Conservation (phyloP, 768 basidiomycete genomes). For the Erythrobasidium yunnanense region DNA sequence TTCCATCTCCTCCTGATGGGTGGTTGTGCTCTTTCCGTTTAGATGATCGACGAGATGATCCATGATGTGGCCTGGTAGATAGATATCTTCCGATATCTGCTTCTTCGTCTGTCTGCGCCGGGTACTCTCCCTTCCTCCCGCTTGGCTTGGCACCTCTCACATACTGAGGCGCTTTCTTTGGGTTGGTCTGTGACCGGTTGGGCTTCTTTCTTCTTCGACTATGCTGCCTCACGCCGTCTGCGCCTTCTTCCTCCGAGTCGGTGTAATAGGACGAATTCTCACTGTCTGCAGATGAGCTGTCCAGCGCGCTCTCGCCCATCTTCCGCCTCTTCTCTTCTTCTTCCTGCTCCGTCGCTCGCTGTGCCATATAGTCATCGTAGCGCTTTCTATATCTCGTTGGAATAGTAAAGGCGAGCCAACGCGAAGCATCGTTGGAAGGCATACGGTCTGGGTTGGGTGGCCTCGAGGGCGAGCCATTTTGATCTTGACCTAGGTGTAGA, state of each 20-base stretch:
- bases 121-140: not conserved
- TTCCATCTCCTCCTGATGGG: too few relatives aligned
- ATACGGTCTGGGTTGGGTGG: not conserved
- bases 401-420: conserved; percentile 24
- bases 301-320: not conserved
- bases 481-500: not conserved
- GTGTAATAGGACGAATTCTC: not conserved
- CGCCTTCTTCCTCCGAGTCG: not conserved
- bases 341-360: not conserved
- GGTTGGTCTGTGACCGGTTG: not conserved
- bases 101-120: not conserved
- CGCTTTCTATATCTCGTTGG: conserved; percentile 9
- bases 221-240: not conserved
- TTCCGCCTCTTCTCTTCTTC: not conserved
- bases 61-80: conserved; percentile 28
- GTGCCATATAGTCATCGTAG: conserved; percentile 14
- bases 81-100: not conserved
- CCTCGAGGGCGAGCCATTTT: not conserved
- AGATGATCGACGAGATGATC: conserved; percentile 30
- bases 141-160: not conserved
- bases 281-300: not conserved
- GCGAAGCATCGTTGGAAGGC: conserved; percentile 14
- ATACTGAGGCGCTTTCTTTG: too few relatives aligned
- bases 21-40: conserved; percentile 27
- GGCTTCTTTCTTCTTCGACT: not conserved